Percentiles rank a stretch among this genome's conserved stretches.
Evolutionary conservation across 805 yeast species (phyloP).

Genomic region (Huiozyma naganishii): DNA sequence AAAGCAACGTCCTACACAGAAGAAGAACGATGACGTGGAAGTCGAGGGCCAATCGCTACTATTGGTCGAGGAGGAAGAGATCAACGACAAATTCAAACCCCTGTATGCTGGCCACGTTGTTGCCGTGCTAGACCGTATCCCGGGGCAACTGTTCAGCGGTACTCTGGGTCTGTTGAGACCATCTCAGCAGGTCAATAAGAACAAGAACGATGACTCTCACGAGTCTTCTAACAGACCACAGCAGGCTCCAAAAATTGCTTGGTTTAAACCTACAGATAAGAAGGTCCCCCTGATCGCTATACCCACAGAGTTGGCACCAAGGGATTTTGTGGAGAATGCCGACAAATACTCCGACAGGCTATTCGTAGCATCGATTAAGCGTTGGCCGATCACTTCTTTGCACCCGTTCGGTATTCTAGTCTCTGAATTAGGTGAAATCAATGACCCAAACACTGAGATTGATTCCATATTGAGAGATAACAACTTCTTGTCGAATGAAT

Average conservation of each 20-base stretch:
- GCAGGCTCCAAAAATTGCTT: conserved; percentile 85
- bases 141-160: conserved; percentile 93
- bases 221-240: conserved; percentile 9
- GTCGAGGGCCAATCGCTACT: conserved; percentile 94
- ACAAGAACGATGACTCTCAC: conserved; percentile 31
- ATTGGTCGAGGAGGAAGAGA: conserved; percentile 89
- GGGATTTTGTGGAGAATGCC: conserved; percentile 87
- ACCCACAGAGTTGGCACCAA: conserved; percentile 97
- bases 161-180: conserved; percentile 90
- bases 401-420: conserved; percentile 96
- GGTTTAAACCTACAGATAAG: conserved; percentile 98
- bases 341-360: conserved; percentile 70
- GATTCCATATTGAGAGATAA: conserved; percentile 84
- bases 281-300: conserved; percentile 96
- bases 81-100: conserved; percentile 85
- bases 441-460: conserved; percentile 67
- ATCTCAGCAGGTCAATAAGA: conserved; percentile 74
- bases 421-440: conserved; percentile 73
- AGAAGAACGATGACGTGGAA: conserved; percentile 96
- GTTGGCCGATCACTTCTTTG: conserved; percentile 98
- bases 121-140: conserved; percentile 94
- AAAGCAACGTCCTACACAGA: conserved; percentile 91
- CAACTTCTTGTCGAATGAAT: conserved; percentile 73
- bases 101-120: conserved; percentile 97
- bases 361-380: conserved; percentile 89